Evolutionary conservation across 306 rosid genomes (phyloP).

Genomic region (Senna tora): DNA sequence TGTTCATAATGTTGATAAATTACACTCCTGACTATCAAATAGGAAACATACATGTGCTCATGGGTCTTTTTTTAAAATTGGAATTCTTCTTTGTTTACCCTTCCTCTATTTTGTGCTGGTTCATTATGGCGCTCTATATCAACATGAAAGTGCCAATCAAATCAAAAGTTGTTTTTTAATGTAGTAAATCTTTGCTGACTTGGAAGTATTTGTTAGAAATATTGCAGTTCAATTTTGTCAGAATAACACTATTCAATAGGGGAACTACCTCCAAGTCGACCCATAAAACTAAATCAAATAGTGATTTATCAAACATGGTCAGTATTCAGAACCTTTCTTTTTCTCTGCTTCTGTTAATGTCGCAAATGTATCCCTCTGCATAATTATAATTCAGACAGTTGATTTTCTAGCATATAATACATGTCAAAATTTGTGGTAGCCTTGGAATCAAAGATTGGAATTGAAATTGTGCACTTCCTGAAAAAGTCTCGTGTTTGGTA

Average conservation of each 20-base stretch:
- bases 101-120: background rate
- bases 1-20: background rate
- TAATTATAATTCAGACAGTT: background rate
- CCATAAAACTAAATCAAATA: no score
- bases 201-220: background rate
- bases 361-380: background rate
- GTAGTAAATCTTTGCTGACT: background rate
- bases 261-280: background rate
- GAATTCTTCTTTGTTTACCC: background rate
- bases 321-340: no score
- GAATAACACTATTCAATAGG: no score
- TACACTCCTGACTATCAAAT: background rate
- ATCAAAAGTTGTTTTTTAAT: background rate
- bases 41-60: background rate
- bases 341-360: background rate
- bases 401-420: background rate
- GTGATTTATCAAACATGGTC: background rate
- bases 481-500: no score
- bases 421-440: no score
- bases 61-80: background rate
- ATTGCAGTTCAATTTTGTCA: background rate
- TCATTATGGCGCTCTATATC: background rate
- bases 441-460: no score
- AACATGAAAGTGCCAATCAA: background rate
- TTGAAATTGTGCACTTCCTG: no score